These are phyloP conservation scores for Onygena corvina DNA, from an alignment of 2,329 filamentous ascomycete species.

Conservation along the genomic window DNA sequence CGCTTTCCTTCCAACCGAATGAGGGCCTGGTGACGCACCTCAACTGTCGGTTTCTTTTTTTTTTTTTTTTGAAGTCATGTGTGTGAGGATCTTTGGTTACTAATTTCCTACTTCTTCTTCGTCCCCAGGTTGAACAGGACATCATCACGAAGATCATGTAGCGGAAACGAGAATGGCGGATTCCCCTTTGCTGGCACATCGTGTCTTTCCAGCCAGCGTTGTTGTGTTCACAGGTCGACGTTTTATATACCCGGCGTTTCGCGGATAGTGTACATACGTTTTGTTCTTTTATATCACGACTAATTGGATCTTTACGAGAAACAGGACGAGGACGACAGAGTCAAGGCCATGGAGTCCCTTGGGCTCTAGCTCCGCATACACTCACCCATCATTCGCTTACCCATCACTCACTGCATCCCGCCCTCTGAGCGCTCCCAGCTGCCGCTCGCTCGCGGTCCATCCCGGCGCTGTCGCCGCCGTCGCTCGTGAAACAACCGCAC, in stretches of 20 bases:
- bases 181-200: slow-evolving; percentile 3
- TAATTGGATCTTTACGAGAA: slow-evolving; percentile 21
- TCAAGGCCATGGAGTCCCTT: not conserved
- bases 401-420: not conserved
- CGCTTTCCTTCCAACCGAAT: not conserved
- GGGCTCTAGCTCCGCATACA: not conserved
- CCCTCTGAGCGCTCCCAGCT: not conserved
- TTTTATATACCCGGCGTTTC: slow-evolving; percentile 12
- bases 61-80: not conserved
- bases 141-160: slow-evolving; percentile 71
- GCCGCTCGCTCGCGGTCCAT: not conserved
- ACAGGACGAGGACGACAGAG: slow-evolving; percentile 19
- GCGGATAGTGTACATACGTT: slow-evolving; percentile 12
- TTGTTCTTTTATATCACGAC: slow-evolving; percentile 14
- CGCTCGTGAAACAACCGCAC: slow-evolving; percentile 29
- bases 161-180: not conserved
- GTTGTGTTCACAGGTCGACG: not conserved
- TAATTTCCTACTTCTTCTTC: not conserved
- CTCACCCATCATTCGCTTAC: not conserved
- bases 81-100: not conserved
- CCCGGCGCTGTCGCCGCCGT: not conserved
- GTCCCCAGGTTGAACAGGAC: slow-evolving; percentile 68
- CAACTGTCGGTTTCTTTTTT: not conserved
- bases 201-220: not conserved
- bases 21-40: not conserved